Evolutionary conservation across 2,329 filamentous ascomycete species (phyloP).

Genomic region (Talaromyces rugulosus): DNA sequence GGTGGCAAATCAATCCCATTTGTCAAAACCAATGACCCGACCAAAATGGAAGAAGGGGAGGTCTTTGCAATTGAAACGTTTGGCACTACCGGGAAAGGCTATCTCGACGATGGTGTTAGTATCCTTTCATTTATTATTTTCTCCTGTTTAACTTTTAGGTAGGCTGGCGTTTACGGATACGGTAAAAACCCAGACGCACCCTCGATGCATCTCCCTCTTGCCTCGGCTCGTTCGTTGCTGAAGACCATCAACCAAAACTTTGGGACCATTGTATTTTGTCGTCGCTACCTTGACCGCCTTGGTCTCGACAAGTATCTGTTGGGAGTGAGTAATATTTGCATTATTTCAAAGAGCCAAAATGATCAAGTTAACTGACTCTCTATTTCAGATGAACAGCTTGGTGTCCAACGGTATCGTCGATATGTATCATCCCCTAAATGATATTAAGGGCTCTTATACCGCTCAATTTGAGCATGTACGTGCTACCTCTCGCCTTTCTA

Average conservation of each 20-base stretch:
- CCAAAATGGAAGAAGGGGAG: slow-evolving; percentile 57
- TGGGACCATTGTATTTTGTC: slow-evolving; percentile 57
- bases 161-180: slow-evolving; percentile 53
- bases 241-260: slow-evolving; percentile 61
- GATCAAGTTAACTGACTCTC: background rate
- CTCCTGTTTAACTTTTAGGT: slow-evolving; percentile 13
- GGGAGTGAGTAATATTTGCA: slow-evolving; percentile 40
- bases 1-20: slow-evolving; percentile 55
- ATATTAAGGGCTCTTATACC: slow-evolving; percentile 57
- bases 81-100: slow-evolving; percentile 52
- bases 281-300: slow-evolving; percentile 61
- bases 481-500: slow-evolving; percentile 12
- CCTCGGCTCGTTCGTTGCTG: slow-evolving; percentile 54
- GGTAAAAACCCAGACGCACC: slow-evolving; percentile 39
- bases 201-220: slow-evolving; percentile 38
- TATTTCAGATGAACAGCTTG: slow-evolving; percentile 52
- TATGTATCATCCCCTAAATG: slow-evolving; percentile 53
- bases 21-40: slow-evolving; percentile 46
- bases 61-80: slow-evolving; percentile 59
- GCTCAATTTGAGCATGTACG: slow-evolving; percentile 60
- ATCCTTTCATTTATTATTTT: background rate
- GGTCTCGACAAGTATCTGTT: slow-evolving; percentile 57
- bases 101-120: slow-evolving; percentile 44
- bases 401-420: slow-evolving; percentile 56
- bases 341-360: slow-evolving; percentile 14